A percentile compares a stretch with the other conserved stretches of the same genome.
Conservation (phyloP, 306 rosid genomes). For the Ormosia semicastrata region DNA sequence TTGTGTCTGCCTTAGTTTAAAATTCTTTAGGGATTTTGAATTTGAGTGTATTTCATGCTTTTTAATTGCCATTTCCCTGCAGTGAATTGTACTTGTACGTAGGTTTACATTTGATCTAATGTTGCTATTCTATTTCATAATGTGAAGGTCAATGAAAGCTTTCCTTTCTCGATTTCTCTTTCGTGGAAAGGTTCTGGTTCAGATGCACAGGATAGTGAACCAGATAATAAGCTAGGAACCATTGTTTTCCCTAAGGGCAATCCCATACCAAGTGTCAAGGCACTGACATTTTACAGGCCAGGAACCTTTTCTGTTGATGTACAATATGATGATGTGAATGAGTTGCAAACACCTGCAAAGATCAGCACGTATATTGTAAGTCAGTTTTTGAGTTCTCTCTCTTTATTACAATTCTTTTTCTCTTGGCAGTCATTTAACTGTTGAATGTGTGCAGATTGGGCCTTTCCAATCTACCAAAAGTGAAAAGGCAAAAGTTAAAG, state of each 20-base stretch:
- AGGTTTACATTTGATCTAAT: neutral
- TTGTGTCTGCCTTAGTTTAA: neutral
- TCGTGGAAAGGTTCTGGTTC: slow-evolving; percentile 82
- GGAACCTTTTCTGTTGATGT: slow-evolving; percentile 81
- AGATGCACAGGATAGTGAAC: slow-evolving; percentile 58
- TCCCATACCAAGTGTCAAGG: slow-evolving; percentile 73
- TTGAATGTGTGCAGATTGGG: slow-evolving; percentile 65
- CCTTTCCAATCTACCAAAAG: slow-evolving; percentile 64
- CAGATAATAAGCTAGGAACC: slow-evolving; percentile 57
- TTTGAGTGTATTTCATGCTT: neutral
- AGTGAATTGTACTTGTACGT: neutral
- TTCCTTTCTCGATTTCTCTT: slow-evolving; percentile 72
- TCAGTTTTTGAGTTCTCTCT: neutral
- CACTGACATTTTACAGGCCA: slow-evolving; percentile 61
- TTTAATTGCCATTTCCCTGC: neutral
- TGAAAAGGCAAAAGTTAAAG: slow-evolving; percentile 72
- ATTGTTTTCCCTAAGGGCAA: slow-evolving; percentile 85
- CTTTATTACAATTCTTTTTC: neutral
- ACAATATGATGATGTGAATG: slow-evolving; percentile 62
- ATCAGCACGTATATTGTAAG: slow-evolving; percentile 85
- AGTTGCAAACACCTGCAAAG: slow-evolving; percentile 59
- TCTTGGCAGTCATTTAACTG: neutral
- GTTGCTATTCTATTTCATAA: neutral
- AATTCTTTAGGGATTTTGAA: neutral
- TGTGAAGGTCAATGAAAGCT: slow-evolving; percentile 77